These are phyloP conservation scores for Aurantiochytrium sp. DNA, from an alignment of 108 stramenopile genomes.

Conservation along the genomic window DNA sequence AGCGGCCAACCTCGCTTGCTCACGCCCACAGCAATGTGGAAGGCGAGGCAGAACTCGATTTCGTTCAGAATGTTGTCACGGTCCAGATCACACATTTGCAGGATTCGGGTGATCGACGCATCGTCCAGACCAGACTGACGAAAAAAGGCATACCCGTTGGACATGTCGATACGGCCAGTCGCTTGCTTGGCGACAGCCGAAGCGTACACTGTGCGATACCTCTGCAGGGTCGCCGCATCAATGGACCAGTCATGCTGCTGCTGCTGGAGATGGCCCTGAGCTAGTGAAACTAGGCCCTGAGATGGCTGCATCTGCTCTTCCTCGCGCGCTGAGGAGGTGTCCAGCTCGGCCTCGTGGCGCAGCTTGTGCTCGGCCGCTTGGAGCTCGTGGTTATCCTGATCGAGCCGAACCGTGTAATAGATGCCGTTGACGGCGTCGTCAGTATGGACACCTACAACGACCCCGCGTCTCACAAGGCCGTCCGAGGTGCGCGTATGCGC, in stretches of 20 bases:
- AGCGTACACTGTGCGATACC: not conserved
- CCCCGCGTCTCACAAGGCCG: not conserved
- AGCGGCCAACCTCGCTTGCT: not conserved
- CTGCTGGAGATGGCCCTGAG: too few relatives aligned
- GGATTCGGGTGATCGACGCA: not conserved
- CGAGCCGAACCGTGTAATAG: constrained; percentile 11
- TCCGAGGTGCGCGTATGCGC: not conserved
- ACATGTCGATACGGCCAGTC: not conserved
- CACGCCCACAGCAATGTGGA: not conserved
- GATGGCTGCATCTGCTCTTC: too few relatives aligned
- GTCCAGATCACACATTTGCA: not conserved
- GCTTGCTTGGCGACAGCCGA: not conserved
- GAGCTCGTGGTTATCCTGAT: not conserved
- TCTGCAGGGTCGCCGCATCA: not conserved
- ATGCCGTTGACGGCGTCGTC: constrained; percentile 5
- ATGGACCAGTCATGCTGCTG: not conserved
- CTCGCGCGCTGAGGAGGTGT: too few relatives aligned
- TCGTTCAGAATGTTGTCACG: not conserved
- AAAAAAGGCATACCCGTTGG: not conserved
- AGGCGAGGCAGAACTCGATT: not conserved
- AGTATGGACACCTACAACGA: not conserved
- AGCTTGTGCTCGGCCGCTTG: not conserved
- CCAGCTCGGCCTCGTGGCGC: not conserved
- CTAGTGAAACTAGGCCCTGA: too few relatives aligned
- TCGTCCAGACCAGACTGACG: not conserved